phyloP scores from a whole-genome alignment of 495 filamentous ascomycete species.

The Lasiosphaeriaceae sp. region DNA sequence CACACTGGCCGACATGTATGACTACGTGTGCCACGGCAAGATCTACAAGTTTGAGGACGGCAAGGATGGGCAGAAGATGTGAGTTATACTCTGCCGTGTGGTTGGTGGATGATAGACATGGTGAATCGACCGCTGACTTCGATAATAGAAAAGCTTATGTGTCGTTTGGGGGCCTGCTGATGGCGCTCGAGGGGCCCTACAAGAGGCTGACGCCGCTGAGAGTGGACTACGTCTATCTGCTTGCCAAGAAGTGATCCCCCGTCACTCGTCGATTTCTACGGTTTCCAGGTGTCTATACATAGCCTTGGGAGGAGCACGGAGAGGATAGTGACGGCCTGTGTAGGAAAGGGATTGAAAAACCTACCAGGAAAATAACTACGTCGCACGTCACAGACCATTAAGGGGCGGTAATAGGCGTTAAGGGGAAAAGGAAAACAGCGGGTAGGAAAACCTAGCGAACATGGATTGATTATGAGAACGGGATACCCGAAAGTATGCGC shows the following conservation, averaged over 20 bases:
- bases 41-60: conserved; percentile 95
- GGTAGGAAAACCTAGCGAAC: not conserved
- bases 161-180: conserved; percentile 86
- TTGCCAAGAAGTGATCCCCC: conserved; percentile 75
- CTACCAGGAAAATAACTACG: not conserved
- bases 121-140: conserved; percentile 15
- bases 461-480: conserved; percentile 1
- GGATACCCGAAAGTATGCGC: conserved; percentile 23
- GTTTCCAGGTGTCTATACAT: no score
- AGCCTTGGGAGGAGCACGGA: not conserved
- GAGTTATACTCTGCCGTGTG: conserved; percentile 34
- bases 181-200: conserved; percentile 88
- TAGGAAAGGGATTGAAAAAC: not conserved
- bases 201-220: conserved; percentile 88
- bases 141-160: conserved; percentile 76
- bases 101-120: not conserved
- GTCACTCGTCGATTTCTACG: no score
- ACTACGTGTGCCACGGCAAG: conserved; percentile 98
- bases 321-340: no score
- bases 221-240: conserved; percentile 89
- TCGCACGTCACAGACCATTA: not conserved
- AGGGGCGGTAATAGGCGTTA: conserved; percentile 3
- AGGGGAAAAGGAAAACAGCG: conserved; percentile 2
- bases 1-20: conserved; percentile 84
- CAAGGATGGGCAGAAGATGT: conserved; percentile 76